Conservation (phyloP, 2,329 filamentous ascomycete genomes). For the Ophiostoma perfectum region DNA sequence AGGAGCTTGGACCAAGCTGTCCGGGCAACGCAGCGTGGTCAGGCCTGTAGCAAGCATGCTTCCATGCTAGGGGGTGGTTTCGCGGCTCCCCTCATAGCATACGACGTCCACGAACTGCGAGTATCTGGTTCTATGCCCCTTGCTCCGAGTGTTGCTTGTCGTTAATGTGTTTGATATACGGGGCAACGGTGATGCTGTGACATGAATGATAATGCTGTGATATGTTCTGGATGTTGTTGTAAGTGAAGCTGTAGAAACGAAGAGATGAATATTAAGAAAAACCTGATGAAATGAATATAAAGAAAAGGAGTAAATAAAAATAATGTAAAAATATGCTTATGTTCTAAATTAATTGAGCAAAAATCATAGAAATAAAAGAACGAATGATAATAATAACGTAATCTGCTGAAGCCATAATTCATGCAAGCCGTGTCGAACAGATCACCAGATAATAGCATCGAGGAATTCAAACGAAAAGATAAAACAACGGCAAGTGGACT, state of each 20-base stretch:
- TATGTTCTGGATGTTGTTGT: no score
- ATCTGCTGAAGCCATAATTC: no score
- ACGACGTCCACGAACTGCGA: no score
- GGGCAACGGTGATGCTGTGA: background rate
- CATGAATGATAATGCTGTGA: no score
- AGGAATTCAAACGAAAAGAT: background rate
- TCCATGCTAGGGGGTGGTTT: background rate
- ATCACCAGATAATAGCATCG: no score
- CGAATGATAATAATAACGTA: background rate
- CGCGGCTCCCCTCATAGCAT: no score
- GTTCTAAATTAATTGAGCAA: background rate
- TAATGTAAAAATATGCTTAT: background rate
- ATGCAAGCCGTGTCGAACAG: no score
- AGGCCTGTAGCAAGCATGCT: no score
- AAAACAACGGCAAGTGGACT: background rate
- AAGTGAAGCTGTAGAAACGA: no score
- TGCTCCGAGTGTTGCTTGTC: background rate
- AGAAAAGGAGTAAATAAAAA: background rate
- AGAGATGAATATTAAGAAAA: no score
- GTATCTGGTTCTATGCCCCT: background rate
- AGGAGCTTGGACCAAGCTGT: constrained; percentile 27
- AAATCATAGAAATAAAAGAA: background rate
- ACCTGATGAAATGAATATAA: no score
- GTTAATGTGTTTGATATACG: background rate
- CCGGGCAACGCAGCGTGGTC: constrained; percentile 25